A percentile compares a stretch with the other conserved stretches of the same genome.
Evolutionary conservation across 1,139 yeast genomes (phyloP).

Genomic region (Candida glucosophila): DNA sequence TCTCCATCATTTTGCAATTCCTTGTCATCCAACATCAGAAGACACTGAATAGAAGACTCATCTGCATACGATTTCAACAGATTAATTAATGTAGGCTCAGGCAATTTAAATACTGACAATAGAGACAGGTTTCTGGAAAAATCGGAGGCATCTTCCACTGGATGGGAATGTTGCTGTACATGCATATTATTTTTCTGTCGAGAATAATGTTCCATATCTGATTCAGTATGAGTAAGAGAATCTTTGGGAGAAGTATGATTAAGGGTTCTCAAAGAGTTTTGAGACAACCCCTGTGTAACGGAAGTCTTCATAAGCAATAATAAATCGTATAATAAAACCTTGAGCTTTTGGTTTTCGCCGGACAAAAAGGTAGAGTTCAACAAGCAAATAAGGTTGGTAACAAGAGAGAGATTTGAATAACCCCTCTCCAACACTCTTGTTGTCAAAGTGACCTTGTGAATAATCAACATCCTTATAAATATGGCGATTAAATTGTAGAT

Average conservation of each 20-base stretch:
- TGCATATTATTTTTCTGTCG: too few species aligned
- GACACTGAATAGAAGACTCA: constrained; percentile 14
- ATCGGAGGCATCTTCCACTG: too few species aligned
- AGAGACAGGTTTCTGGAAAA: too few species aligned
- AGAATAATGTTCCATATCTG: too few species aligned
- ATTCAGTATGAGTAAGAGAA: too few species aligned
- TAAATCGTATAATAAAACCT: constrained; percentile 55
- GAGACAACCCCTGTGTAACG: constrained; percentile 8
- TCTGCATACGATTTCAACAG: constrained; percentile 17
- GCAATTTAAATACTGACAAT: constrained; percentile 27
- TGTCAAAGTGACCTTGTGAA: constrained; percentile 41
- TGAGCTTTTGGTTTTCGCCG: constrained; percentile 39
- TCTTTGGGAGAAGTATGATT: constrained; percentile 1
- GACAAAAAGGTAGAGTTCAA: constrained; percentile 33
- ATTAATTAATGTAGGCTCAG: constrained; percentile 23
- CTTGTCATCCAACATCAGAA: constrained; percentile 24
- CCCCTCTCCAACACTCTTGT: constrained; percentile 22
- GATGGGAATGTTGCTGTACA: too few species aligned
- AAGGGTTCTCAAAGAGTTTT: constrained; percentile 6
- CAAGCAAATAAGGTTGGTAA: constrained; percentile 37
- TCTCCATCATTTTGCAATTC: constrained; percentile 31
- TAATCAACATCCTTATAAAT: constrained; percentile 49
- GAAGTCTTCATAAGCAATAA: constrained; percentile 42
- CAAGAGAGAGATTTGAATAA: constrained; percentile 27
- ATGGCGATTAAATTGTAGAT: constrained; percentile 23